These are phyloP conservation scores for Ogataea wickerhamii DNA, from an alignment of 805 yeast genomes.

Conservation along the genomic window DNA sequence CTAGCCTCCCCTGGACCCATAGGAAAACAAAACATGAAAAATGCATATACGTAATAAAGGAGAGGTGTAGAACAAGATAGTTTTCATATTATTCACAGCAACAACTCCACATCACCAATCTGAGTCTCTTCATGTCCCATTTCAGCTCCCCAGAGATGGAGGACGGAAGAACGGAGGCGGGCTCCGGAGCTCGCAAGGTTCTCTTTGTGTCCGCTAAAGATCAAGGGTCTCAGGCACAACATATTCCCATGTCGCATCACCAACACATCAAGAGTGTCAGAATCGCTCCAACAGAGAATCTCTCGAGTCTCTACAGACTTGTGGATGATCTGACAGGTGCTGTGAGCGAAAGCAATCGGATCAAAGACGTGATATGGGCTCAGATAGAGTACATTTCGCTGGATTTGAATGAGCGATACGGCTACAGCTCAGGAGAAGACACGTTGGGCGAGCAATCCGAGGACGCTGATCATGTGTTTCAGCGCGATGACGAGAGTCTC, in stretches of 20 bases:
- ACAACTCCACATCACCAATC: too few species aligned
- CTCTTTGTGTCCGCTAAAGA: not conserved
- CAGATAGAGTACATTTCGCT: slow-evolving; percentile 19
- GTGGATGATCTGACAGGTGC: slow-evolving; percentile 22
- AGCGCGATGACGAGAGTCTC: slow-evolving; percentile 5
- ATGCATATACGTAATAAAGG: too few species aligned
- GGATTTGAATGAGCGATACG: slow-evolving; percentile 6
- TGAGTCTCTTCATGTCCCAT: too few species aligned
- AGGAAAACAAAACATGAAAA: too few species aligned
- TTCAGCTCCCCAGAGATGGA: too few species aligned
- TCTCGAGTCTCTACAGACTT: slow-evolving; percentile 16
- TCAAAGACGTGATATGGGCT: slow-evolving; percentile 28
- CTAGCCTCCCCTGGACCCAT: too few species aligned
- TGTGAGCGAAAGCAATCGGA: slow-evolving; percentile 17
- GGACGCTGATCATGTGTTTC: not conserved
- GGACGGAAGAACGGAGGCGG: too few species aligned
- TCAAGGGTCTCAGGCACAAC: not conserved
- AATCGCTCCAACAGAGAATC: slow-evolving; percentile 18
- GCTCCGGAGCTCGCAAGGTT: not conserved
- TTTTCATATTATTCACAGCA: too few species aligned
- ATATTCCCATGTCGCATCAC: slow-evolving; percentile 7
- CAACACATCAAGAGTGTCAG: slow-evolving; percentile 1
- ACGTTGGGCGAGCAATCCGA: not conserved
- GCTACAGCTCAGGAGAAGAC: not conserved
- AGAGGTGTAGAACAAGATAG: too few species aligned